These are phyloP conservation scores for Teratosphaeria viscida DNA, from an alignment of 2,329 filamentous ascomycete species.

Conservation along the genomic window DNA sequence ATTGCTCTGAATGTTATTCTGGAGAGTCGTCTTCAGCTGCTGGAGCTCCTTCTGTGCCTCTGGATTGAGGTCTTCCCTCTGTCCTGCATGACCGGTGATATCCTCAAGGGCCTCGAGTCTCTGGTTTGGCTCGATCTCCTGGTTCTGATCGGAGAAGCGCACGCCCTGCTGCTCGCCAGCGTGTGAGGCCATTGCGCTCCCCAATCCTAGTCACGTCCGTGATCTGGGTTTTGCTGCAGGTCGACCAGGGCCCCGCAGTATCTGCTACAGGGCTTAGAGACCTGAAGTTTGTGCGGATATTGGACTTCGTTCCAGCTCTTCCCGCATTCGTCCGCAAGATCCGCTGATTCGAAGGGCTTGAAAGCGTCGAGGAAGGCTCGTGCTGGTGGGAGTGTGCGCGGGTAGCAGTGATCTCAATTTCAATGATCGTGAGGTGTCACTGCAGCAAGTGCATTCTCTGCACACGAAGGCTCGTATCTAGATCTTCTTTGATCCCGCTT, in stretches of 20 bases:
- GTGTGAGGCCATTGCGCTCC: not conserved
- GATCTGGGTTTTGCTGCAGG: not conserved
- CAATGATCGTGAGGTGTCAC: not conserved
- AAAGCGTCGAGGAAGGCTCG: not conserved
- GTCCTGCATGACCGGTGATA: slow-evolving; percentile 12
- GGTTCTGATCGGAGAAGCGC: slow-evolving; percentile 59
- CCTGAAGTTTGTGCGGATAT: not conserved
- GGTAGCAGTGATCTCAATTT: not conserved
- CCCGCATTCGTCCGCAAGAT: not conserved
- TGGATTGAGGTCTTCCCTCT: slow-evolving; percentile 9
- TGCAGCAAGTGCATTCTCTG: not conserved
- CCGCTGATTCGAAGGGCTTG: not conserved
- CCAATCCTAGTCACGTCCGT: not conserved
- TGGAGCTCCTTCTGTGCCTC: slow-evolving; percentile 47
- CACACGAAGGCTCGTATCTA: not conserved
- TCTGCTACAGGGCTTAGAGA: not conserved
- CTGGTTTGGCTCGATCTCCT: slow-evolving; percentile 53
- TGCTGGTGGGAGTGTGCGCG: not conserved
- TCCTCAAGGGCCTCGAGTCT: slow-evolving; percentile 19
- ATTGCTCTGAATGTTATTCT: slow-evolving; percentile 68
- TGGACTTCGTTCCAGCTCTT: not conserved
- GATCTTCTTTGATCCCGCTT: not conserved
- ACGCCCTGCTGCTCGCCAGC: slow-evolving; percentile 39
- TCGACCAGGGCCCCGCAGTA: not conserved
- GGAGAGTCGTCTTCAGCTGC: slow-evolving; percentile 61